Percentiles rank a stretch among this genome's conserved stretches.
Conservation (phyloP, 2,329 filamentous ascomycete species). For the Calonectria honghensis region DNA sequence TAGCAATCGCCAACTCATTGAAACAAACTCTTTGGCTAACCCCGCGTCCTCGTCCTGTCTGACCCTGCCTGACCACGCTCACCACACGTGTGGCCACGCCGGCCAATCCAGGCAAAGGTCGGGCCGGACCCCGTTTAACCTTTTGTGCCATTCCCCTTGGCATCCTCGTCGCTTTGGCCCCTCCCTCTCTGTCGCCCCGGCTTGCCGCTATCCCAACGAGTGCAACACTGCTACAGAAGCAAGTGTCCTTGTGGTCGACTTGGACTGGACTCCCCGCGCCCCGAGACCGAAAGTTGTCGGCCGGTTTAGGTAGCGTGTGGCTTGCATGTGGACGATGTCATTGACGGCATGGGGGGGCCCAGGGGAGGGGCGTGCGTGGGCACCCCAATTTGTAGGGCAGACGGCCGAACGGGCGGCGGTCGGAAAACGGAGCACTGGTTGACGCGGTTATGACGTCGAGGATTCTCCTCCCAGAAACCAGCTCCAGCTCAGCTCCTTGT, state of each 20-base stretch:
- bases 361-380: slow-evolving; percentile 14
- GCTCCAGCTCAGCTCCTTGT: not conserved
- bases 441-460: slow-evolving; percentile 26
- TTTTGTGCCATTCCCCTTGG: slow-evolving; percentile 18
- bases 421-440: slow-evolving; percentile 13
- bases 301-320: slow-evolving; percentile 14
- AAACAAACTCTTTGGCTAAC: slow-evolving; percentile 15
- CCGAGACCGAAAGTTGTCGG: slow-evolving; percentile 8
- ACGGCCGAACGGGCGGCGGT: slow-evolving; percentile 1
- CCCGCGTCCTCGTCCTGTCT: not conserved
- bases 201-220: slow-evolving; percentile 17
- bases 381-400: slow-evolving; percentile 8
- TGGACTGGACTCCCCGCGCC: slow-evolving; percentile 8
- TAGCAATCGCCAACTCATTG: slow-evolving; percentile 6
- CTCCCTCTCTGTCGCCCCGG: not conserved
- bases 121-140: slow-evolving; percentile 24
- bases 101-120: slow-evolving; percentile 23
- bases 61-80: not conserved
- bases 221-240: slow-evolving; percentile 20
- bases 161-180: slow-evolving; percentile 3
- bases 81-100: slow-evolving; percentile 8
- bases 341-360: slow-evolving; percentile 21
- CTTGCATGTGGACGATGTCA: slow-evolving; percentile 49
- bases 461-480: not conserved
- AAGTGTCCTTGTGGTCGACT: slow-evolving; percentile 17